Evolutionary conservation across 352 stramenopile species (phyloP), one percentile per base, ranked within the genome.

Genomic region (Halophytophthora batemanensis): DNA sequence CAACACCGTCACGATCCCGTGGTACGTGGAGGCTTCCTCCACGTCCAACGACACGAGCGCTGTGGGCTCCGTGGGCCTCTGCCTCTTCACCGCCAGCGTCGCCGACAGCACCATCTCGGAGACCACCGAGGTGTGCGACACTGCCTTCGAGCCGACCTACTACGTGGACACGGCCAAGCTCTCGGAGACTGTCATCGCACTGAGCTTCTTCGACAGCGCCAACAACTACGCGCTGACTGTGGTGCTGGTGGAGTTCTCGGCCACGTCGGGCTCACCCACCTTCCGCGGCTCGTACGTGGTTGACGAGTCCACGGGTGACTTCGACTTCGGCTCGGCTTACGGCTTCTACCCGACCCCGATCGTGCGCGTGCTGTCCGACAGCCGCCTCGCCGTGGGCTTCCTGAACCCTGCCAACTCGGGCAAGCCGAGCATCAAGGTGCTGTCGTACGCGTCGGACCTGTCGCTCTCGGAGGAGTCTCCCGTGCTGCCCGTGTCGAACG

Each of bases 181-280:
- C 19, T 74, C 74, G 36, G 71, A 92, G 22, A 82, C 65, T 15
- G 64, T 72, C 43, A 51, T 90, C 33, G 78, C 66, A 37, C 52
- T 92, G 44, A 74, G 68, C 48, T 92, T 90, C 56, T 86, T 84
- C 39, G 71, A 92, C 61, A 68, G 53, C 38, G 55, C 67, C 48
- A 83, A 90, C 74, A 86, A 87, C 56, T 87, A 86, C 54, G 81
- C 77, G 29, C 62, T 92, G 11, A 92, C 81, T 6, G 51, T 92
- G 19, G 72, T 67, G 12, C 74, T 76, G 10, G 78, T 87, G 47
- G 72, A 86, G 63, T 86, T 87, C 63, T 87, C 76, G 17, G 35
- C 61, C 2, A 69, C 86, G 52, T 76, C 64, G 18, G 61, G 69
- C 29, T 52, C 58, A 15, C 71, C 80, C 1, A 86, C 73, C 41